phyloP scores from a whole-genome alignment of 352 stramenopile genomes.

The Phytopythium boreale region DNA sequence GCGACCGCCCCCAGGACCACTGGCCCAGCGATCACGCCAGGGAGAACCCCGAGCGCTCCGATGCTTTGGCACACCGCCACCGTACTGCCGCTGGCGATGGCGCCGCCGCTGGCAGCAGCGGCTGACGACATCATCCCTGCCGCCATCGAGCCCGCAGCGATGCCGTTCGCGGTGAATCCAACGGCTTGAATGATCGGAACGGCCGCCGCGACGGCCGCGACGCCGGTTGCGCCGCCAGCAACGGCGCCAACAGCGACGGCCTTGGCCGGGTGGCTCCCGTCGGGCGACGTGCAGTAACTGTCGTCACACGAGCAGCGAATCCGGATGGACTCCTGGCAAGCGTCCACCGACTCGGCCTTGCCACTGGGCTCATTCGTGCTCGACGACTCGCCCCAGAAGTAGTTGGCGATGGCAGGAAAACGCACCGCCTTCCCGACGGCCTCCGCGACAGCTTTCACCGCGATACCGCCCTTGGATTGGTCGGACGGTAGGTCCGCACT shows the following conservation, averaged over 20 bases:
- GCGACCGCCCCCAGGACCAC: background rate
- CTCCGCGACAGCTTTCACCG: no score
- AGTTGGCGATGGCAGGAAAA: background rate
- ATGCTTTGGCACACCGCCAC: constrained; percentile 47
- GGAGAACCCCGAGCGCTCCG: constrained; percentile 25
- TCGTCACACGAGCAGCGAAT: background rate
- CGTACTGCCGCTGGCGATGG: constrained; percentile 23
- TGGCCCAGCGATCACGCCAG: background rate
- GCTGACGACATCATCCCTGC: constrained; percentile 45
- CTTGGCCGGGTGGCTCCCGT: background rate
- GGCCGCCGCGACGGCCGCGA: background rate
- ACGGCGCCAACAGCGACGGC: background rate
- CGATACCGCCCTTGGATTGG: no score
- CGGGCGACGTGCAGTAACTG: background rate
- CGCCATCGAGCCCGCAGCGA: constrained; percentile 27
- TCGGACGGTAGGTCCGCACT: no score
- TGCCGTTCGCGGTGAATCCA: constrained; percentile 34
- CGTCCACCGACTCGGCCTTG: no score
- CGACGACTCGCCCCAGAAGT: background rate
- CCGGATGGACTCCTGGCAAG: background rate
- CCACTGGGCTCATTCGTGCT: background rate
- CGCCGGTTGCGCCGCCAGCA: constrained; percentile 9
- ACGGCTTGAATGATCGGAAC: constrained; percentile 14
- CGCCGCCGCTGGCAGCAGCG: constrained; percentile 31
- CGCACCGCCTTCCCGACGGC: no score